Percentiles rank a stretch among this genome's conserved stretches.
These are phyloP conservation scores for Zopfia rhizophila DNA, from an alignment of 2,329 filamentous ascomycete genomes.

Conservation along the genomic window DNA sequence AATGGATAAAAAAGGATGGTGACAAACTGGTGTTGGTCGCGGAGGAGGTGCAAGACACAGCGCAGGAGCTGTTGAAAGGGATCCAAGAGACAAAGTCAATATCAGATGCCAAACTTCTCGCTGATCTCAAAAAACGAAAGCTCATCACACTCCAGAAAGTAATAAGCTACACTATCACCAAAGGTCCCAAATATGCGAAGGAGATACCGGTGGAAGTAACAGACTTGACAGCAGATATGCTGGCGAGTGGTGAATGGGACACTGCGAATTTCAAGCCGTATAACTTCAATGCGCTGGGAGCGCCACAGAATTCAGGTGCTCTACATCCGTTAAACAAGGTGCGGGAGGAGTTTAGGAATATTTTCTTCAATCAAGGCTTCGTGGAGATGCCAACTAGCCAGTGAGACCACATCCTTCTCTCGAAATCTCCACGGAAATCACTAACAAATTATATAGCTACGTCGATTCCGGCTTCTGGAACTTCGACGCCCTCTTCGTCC, in stretches of 20 bases:
- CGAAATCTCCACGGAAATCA: slow-evolving; percentile 4
- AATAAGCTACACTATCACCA: slow-evolving; percentile 83
- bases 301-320: slow-evolving; percentile 65
- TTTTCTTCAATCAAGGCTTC: slow-evolving; percentile 99
- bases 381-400: slow-evolving; percentile 96
- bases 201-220: slow-evolving; percentile 94
- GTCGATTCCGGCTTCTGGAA: slow-evolving; percentile 99
- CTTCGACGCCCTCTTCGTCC: slow-evolving; percentile 95
- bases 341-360: slow-evolving; percentile 92
- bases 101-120: slow-evolving; percentile 77
- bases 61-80: slow-evolving; percentile 76
- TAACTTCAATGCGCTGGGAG: slow-evolving; percentile 78
- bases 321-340: slow-evolving; percentile 83
- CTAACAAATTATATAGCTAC: slow-evolving; percentile 61
- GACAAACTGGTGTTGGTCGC: slow-evolving; percentile 66
- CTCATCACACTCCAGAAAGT: slow-evolving; percentile 85
- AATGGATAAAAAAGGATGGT: slow-evolving; percentile 72
- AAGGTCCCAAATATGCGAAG: slow-evolving; percentile 87
- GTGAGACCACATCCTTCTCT: slow-evolving; percentile 41
- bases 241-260: slow-evolving; percentile 89
- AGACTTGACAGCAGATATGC: slow-evolving; percentile 93
- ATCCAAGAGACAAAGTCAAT: slow-evolving; percentile 77
- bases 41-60: slow-evolving; percentile 82
- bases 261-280: slow-evolving; percentile 87
- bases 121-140: slow-evolving; percentile 92